Evolutionary conservation across 495 filamentous ascomycete species (phyloP).

Genomic region (Oidiodendron maius): DNA sequence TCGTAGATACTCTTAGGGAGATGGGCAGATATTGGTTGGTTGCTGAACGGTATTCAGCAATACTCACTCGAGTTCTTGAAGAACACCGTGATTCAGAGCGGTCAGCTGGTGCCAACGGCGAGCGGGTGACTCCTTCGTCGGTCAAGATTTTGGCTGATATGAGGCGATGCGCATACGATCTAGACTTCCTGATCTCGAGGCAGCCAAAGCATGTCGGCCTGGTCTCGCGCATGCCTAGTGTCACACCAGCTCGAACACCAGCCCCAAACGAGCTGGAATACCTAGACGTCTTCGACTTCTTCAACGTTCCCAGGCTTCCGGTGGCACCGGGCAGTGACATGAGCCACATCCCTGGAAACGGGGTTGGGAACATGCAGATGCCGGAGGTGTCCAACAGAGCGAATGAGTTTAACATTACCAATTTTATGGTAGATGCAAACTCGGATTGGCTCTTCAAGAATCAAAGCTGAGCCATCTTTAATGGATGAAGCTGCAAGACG

Average conservation of each 20-base stretch:
- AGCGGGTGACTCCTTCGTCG: conserved; percentile 69
- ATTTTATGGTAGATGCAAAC: conserved; percentile 59
- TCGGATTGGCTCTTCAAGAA: conserved; percentile 57
- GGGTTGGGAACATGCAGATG: conserved; percentile 15
- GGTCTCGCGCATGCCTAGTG: conserved; percentile 24
- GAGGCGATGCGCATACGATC: conserved; percentile 77
- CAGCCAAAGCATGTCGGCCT: conserved; percentile 56
- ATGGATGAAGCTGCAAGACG: background rate
- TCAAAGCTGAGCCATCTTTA: conserved; percentile 9
- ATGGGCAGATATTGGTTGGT: conserved; percentile 83
- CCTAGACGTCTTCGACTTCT: conserved; percentile 90
- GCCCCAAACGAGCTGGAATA: conserved; percentile 80
- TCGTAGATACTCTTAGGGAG: conserved; percentile 72
- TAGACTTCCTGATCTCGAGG: conserved; percentile 80
- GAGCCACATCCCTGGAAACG: conserved; percentile 13
- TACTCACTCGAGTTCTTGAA: conserved; percentile 76
- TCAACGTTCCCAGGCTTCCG: conserved; percentile 77
- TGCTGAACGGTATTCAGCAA: conserved; percentile 72
- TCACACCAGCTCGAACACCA: conserved; percentile 51
- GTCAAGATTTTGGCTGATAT: conserved; percentile 87
- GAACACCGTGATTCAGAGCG: conserved; percentile 75
- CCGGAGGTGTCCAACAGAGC: conserved; percentile 16
- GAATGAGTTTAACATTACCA: conserved; percentile 56
- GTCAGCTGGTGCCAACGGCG: conserved; percentile 45
- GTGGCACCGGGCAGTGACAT: conserved; percentile 10